Evolutionary conservation across 2,329 filamentous ascomycete species (phyloP), one percentile per base, ranked within the genome.

Genomic region (Nannizziopsis barbatae): DNA sequence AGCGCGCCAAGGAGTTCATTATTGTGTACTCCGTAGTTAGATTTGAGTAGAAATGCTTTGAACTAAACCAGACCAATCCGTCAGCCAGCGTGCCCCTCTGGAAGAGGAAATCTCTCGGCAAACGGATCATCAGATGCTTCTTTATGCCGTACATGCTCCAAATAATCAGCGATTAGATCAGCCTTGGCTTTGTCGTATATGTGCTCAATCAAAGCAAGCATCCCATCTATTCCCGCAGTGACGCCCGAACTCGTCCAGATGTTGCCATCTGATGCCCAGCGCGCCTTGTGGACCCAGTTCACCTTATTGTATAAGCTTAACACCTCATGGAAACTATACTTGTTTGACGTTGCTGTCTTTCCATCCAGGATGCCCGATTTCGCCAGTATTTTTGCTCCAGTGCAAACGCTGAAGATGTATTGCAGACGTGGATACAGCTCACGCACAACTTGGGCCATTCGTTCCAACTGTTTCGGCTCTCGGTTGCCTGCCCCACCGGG

Each of bases 241-340:
- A 83, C 72, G 0, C 82, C 81, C 0, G 77, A 80, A 1, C 76
- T 76, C 2, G 76, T 78, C 80, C 81, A 85, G 6, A 83, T 65
- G 50, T 83, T 80, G 3, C 76, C 80, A 62, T 84, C 80, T 0
- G 71, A 66, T 0, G 83, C 75, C 76, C 79, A 85, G 35, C 82
- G 70, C 15, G 81, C 81, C 22, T 71, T 69, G 0, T 69, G 63
- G 20, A 80, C 70, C 81, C 81, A 86, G 0, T 75, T 61, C 0
- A 81, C 76, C 0, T 70, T 64, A 0, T 72, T 69, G 0, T 75
- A 71, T 45, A 71, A 63, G 1, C 65, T 59, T 1, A 65, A 73
- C 7, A 76, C 72, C 53, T 62, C 62, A 6, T 63, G 61, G 69
- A 75, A 84, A 0, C 71, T 69, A 5, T 62, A 62, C 63, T 85